A percentile compares a stretch with the other conserved stretches of the same genome.
phyloP scores from a whole-genome alignment of 208 protist species.

The Borovskyia barvae region DNA sequence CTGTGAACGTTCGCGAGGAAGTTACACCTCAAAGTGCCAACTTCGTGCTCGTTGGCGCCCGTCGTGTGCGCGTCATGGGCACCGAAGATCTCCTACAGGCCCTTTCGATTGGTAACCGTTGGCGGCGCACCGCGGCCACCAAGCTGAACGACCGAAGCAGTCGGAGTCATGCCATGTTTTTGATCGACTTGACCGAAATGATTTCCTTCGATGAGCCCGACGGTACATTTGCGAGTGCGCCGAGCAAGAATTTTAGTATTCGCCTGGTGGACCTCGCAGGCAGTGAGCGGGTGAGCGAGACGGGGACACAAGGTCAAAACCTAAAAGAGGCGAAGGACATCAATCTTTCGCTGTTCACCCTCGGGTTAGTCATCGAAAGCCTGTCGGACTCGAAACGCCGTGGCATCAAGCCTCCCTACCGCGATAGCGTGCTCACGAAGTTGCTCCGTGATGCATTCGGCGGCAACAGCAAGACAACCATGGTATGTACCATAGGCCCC shows the following conservation, averaged over 20 bases:
- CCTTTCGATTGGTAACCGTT: slow-evolving; percentile 68
- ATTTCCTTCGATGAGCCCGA: slow-evolving; percentile 56
- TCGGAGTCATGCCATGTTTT: slow-evolving; percentile 85
- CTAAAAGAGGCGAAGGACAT: slow-evolving; percentile 87
- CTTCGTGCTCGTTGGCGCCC: slow-evolving; percentile 65
- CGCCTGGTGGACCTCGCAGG: slow-evolving; percentile 87
- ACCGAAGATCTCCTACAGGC: slow-evolving; percentile 64
- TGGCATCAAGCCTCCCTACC: slow-evolving; percentile 79
- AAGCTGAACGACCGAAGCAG: slow-evolving; percentile 83
- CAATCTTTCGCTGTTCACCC: slow-evolving; percentile 84
- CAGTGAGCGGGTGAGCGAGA: slow-evolving; percentile 83
- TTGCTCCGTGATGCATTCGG: slow-evolving; percentile 86
- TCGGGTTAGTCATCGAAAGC: slow-evolving; percentile 84
- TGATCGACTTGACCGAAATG: slow-evolving; percentile 77
- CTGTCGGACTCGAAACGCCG: slow-evolving; percentile 63
- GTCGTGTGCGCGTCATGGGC: slow-evolving; percentile 36
- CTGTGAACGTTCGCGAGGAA: slow-evolving; percentile 68
- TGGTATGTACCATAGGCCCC: slow-evolving; percentile 83
- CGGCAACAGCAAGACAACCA: slow-evolving; percentile 89
- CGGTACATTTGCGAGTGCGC: slow-evolving; percentile 56
- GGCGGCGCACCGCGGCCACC: slow-evolving; percentile 63
- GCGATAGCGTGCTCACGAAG: slow-evolving; percentile 85
- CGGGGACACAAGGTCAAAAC: slow-evolving; percentile 63
- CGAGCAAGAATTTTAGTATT: slow-evolving; percentile 66
- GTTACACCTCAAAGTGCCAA: slow-evolving; percentile 49